Conservation (phyloP, 2,329 filamentous ascomycete species). For the Aureobasidium zeae region DNA sequence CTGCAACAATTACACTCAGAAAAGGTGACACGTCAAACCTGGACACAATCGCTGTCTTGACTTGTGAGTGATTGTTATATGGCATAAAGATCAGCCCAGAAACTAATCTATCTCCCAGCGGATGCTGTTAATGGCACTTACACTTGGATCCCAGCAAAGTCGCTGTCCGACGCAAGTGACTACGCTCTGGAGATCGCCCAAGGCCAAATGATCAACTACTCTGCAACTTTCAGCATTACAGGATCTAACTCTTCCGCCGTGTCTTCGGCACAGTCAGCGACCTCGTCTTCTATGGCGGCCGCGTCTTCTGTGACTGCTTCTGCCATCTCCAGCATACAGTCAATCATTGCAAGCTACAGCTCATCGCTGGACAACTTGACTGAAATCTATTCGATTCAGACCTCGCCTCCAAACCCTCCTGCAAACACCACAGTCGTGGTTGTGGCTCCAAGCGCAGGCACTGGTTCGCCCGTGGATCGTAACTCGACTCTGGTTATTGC, state of each 20-base stretch:
- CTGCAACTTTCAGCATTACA: constrained; percentile 40
- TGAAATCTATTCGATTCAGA: constrained; percentile 1
- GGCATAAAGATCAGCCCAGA: not conserved
- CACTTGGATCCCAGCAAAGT: constrained; percentile 42
- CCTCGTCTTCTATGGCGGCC: not conserved
- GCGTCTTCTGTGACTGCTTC: constrained; percentile 10
- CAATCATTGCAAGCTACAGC: constrained; percentile 18
- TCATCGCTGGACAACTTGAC: constrained; percentile 18
- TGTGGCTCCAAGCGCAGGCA: constrained; percentile 19
- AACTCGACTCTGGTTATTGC: constrained; percentile 25
- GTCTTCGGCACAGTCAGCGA: constrained; percentile 20
- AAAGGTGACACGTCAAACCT: constrained; percentile 44
- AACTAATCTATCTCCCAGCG: constrained; percentile 21
- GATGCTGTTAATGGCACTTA: constrained; percentile 38
- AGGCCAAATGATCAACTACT: constrained; percentile 46
- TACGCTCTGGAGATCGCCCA: constrained; percentile 54
- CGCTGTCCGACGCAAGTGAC: constrained; percentile 37
- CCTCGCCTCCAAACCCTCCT: constrained; percentile 11
- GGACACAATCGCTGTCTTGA: constrained; percentile 40
- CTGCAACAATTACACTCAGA: constrained; percentile 48
- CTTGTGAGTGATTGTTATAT: constrained; percentile 31
- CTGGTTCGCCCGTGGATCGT: constrained; percentile 22
- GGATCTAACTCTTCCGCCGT: constrained; percentile 27
- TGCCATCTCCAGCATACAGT: constrained; percentile 18
- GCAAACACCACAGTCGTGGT: constrained; percentile 19